Evolutionary conservation across 495 filamentous ascomycete genomes (phyloP).

Genomic region (Penicillium canariense): DNA sequence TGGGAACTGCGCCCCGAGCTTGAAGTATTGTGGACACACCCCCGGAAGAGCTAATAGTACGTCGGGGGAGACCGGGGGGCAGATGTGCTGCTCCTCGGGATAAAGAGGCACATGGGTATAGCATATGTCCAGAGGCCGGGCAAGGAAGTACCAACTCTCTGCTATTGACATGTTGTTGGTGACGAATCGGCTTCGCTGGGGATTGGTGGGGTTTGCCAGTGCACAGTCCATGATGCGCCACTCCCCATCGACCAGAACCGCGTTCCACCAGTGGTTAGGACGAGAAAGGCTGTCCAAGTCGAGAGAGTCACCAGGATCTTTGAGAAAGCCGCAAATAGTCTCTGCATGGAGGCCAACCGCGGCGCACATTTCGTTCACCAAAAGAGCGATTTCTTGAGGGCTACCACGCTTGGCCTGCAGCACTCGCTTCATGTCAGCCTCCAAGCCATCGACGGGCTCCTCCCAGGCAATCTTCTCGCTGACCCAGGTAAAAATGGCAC

Average conservation of each 20-base stretch:
- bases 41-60: constrained; percentile 81
- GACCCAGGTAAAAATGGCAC: constrained; percentile 96
- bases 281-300: constrained; percentile 69
- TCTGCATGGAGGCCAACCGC: constrained; percentile 87
- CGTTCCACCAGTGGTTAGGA: constrained; percentile 98
- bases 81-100: constrained; percentile 86
- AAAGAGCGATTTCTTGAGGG: constrained; percentile 83
- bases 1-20: constrained; percentile 68
- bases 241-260: constrained; percentile 86
- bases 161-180: constrained; percentile 63
- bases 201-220: constrained; percentile 86
- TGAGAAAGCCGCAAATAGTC: constrained; percentile 82
- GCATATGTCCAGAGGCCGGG: constrained; percentile 81
- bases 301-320: constrained; percentile 78
- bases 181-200: constrained; percentile 72
- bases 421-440: constrained; percentile 76
- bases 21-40: constrained; percentile 86
- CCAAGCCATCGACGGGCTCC: constrained; percentile 74
- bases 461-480: constrained; percentile 97
- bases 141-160: constrained; percentile 88
- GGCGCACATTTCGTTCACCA: constrained; percentile 90
- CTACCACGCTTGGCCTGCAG: constrained; percentile 82
- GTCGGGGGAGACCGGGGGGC: constrained; percentile 80
- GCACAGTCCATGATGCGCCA: constrained; percentile 98
- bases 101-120: constrained; percentile 91